These are phyloP conservation scores for Mycena sanguinolenta DNA, from an alignment of 768 basidiomycete genomes.

Conservation along the genomic window DNA sequence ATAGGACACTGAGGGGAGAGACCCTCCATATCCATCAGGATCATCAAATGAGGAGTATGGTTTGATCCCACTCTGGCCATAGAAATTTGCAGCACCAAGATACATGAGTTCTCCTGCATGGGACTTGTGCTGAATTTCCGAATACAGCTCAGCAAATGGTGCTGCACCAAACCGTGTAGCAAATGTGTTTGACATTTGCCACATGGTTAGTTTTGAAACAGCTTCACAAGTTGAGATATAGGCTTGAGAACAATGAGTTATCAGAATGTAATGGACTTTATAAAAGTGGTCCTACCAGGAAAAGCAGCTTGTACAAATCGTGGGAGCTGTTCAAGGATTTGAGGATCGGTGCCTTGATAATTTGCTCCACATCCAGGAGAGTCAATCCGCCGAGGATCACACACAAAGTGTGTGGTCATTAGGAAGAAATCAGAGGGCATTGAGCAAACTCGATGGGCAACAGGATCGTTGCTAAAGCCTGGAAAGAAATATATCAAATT, in stretches of 20 bases:
- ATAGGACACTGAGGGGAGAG: not conserved
- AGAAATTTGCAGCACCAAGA: slow-evolving; percentile 7
- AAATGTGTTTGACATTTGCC: slow-evolving; percentile 23
- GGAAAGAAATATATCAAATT: too few species aligned
- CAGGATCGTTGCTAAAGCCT: too few species aligned
- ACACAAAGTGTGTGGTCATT: too few species aligned
- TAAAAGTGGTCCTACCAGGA: too few species aligned
- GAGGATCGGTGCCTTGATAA: too few species aligned
- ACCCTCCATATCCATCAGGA: slow-evolving; percentile 5
- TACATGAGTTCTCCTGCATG: slow-evolving; percentile 27
- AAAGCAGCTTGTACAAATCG: too few species aligned
- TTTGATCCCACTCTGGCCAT: not conserved
- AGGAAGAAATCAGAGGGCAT: too few species aligned
- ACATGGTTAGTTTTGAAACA: slow-evolving; percentile 14
- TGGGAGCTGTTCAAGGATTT: too few species aligned
- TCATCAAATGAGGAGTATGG: slow-evolving; percentile 7
- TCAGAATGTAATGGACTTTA: too few species aligned
- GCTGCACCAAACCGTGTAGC: slow-evolving; percentile 17
- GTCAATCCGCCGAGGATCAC: too few species aligned
- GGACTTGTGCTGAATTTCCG: slow-evolving; percentile 9
- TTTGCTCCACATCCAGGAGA: too few species aligned
- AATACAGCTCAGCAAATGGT: slow-evolving; percentile 19
- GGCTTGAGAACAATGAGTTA: not conserved
- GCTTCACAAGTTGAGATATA: slow-evolving; percentile 17
- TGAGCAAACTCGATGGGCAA: too few species aligned